phyloP scores from a whole-genome alignment of 169 alveolate species.

The Plasmodium relictum region DNA sequence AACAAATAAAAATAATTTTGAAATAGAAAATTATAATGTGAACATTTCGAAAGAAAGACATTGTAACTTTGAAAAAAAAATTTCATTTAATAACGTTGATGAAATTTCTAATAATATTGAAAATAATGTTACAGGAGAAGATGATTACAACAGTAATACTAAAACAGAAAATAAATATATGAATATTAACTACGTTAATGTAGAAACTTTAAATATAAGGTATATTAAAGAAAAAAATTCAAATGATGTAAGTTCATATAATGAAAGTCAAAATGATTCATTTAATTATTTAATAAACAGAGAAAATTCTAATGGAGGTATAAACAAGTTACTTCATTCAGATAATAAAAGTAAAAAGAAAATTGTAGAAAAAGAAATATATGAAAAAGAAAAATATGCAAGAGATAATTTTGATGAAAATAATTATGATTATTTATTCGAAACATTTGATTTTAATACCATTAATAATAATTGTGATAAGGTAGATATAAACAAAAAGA shows the following conservation, averaged over 20 bases:
- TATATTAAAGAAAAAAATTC: too few relatives aligned
- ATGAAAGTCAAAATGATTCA: too few relatives aligned
- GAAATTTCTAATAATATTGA: background rate
- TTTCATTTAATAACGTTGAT: constrained; percentile 2
- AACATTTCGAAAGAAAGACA: background rate
- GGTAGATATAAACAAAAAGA: background rate
- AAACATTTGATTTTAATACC: constrained; percentile 37
- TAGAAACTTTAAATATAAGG: too few relatives aligned
- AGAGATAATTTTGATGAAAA: constrained; percentile 6
- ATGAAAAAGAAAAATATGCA: background rate
- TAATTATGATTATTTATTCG: constrained; percentile 43
- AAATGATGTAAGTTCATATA: too few relatives aligned
- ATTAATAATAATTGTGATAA: background rate
- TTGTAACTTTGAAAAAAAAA: background rate
- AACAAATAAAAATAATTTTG: too few relatives aligned
- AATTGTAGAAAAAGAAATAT: background rate
- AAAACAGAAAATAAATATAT: too few relatives aligned
- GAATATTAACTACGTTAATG: too few relatives aligned
- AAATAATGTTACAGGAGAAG: too few relatives aligned
- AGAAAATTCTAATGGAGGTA: background rate
- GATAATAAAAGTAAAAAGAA: constrained; percentile 18
- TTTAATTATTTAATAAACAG: background rate
- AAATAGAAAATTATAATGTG: too few relatives aligned
- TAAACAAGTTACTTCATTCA: background rate
- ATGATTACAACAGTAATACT: too few relatives aligned